A percentile compares a stretch with the other conserved stretches of the same genome.
Evolutionary conservation across 1,284 basidiomycete genomes (phyloP).

Genomic region (Ganoderma meredithae): DNA sequence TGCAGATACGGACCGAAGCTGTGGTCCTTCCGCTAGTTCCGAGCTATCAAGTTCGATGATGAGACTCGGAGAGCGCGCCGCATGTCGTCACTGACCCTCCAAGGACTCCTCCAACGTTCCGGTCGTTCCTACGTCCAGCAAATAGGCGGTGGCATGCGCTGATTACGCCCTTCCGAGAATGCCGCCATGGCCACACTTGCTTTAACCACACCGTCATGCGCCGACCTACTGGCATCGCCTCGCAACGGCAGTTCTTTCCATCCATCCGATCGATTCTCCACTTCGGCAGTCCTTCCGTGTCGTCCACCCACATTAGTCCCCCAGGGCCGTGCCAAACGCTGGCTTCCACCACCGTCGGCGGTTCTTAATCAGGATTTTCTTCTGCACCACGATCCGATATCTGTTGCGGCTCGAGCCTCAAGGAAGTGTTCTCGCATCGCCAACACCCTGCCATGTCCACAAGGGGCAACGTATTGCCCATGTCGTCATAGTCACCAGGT

Average conservation of each 20-base stretch:
- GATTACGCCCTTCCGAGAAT: background rate
- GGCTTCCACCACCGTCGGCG: conserved; percentile 1
- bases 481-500: conserved; percentile 12
- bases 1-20: background rate
- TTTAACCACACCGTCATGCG: conserved; percentile 10
- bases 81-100: conserved; percentile 5
- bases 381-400: conserved; percentile 4
- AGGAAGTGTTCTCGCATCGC: background rate
- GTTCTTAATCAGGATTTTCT: background rate
- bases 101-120: background rate
- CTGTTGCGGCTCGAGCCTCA: background rate
- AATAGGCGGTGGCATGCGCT: conserved; percentile 6
- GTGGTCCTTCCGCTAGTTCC: conserved; percentile 1
- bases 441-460: too few species aligned
- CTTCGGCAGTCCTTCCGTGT: conserved; percentile 3
- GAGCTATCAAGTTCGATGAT: background rate
- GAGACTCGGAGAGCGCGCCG: background rate
- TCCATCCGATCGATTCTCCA: background rate
- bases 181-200: background rate
- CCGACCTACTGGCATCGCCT: conserved; percentile 2
- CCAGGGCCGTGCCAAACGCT: background rate
- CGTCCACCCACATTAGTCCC: background rate
- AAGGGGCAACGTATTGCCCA: background rate
- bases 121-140: conserved; percentile 5
- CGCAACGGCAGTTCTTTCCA: background rate